A percentile compares a stretch with the other conserved stretches of the same genome.
Conservation (phyloP, 1,284 basidiomycete species). For the Cryptococcus floricola region DNA sequence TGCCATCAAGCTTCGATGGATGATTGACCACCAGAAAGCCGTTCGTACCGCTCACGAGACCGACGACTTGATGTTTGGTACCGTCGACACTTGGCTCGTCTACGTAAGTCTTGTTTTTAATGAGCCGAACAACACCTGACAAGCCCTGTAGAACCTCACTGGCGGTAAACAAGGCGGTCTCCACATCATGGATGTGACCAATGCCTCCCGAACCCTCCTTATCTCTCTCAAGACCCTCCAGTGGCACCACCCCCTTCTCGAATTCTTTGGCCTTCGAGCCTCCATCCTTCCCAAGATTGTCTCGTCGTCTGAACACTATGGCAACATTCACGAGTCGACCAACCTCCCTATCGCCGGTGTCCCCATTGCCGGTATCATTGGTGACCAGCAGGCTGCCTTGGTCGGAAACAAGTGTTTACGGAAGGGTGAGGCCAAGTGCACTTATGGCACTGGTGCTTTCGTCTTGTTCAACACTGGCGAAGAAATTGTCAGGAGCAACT, state of each 20-base stretch:
- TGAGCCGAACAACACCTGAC: not conserved
- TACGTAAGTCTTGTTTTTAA: constrained; percentile 60
- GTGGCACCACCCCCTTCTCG: constrained; percentile 78
- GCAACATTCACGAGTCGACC: constrained; percentile 56
- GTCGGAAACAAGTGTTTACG: constrained; percentile 91
- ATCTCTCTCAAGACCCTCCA: constrained; percentile 75
- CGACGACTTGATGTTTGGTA: constrained; percentile 84
- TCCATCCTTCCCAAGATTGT: constrained; percentile 83
- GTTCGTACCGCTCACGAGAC: constrained; percentile 75
- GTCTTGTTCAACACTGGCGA: constrained; percentile 83
- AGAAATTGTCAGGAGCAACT: constrained; percentile 76
- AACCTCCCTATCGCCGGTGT: constrained; percentile 69
- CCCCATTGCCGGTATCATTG: constrained; percentile 84
- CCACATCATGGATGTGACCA: constrained; percentile 94
- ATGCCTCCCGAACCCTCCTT: constrained; percentile 92
- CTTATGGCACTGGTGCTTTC: constrained; percentile 95
- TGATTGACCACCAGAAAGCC: constrained; percentile 82
- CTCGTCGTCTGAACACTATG: constrained; percentile 89
- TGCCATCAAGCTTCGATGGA: constrained; percentile 93
- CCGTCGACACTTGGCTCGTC: constrained; percentile 92
- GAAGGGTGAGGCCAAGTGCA: constrained; percentile 86
- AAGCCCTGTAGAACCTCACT: constrained; percentile 66
- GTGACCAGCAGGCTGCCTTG: constrained; percentile 94
- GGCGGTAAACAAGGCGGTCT: constrained; percentile 64
- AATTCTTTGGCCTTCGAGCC: constrained; percentile 78